Percentiles rank a stretch among this genome's conserved stretches.
Conservation (phyloP, 768 basidiomycete genomes). For the Neoboletus brunneissimus region DNA sequence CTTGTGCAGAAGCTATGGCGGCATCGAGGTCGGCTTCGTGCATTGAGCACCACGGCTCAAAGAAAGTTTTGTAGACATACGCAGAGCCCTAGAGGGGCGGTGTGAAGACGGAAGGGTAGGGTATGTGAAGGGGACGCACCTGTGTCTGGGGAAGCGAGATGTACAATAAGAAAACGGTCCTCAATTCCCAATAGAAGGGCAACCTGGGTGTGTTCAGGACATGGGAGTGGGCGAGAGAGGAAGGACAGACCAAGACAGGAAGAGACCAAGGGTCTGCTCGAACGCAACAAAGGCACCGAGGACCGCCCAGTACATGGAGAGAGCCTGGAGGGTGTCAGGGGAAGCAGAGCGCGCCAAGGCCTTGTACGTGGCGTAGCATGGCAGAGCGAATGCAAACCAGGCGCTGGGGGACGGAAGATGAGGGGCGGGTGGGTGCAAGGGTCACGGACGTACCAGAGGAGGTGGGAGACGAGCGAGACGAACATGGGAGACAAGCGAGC, state of each 20-base stretch:
- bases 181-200: constrained; percentile 74
- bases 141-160: constrained; percentile 67
- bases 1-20: constrained; percentile 52
- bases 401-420: constrained; percentile 39
- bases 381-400: constrained; percentile 69
- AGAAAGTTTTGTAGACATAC: constrained; percentile 57
- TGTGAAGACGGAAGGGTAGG: constrained; percentile 5
- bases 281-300: constrained; percentile 58
- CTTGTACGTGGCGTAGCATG: constrained; percentile 66
- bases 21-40: constrained; percentile 63
- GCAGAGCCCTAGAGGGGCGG: constrained; percentile 54
- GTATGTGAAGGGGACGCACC: constrained; percentile 35
- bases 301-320: constrained; percentile 64
- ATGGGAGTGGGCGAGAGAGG: not conserved
- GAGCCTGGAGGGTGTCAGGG: constrained; percentile 52
- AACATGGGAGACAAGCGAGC: constrained; percentile 36
- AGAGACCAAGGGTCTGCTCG: constrained; percentile 61
- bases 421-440: not conserved
- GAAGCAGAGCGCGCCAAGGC: constrained; percentile 53
- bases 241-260: constrained; percentile 58
- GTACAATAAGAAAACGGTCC: constrained; percentile 67
- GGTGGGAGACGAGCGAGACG: constrained; percentile 46
- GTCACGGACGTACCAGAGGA: constrained; percentile 41
- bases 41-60: constrained; percentile 57
- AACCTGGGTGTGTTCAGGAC: constrained; percentile 44